These are phyloP conservation scores for Pouteria glomerata DNA, from an alignment of 148 eudicot species.

Conservation along the genomic window DNA sequence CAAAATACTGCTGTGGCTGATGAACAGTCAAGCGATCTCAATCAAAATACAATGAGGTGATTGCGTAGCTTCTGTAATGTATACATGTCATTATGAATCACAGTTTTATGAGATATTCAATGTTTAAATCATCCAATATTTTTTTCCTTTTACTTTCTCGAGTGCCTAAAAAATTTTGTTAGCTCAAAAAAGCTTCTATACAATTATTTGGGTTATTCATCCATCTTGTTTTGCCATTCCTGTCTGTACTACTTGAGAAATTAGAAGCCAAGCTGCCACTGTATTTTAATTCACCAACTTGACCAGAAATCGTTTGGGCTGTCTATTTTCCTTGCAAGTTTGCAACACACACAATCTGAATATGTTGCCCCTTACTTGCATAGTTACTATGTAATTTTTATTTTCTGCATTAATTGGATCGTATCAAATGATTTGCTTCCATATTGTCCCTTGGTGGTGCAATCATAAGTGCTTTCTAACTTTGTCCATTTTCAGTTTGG, in stretches of 20 bases:
- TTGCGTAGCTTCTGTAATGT: neutral
- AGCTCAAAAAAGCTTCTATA: neutral
- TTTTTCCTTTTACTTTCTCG: neutral
- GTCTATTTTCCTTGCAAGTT: neutral
- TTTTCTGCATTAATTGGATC: neutral
- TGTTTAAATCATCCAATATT: neutral
- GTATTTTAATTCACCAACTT: neutral
- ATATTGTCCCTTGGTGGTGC: neutral
- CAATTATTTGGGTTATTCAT: neutral
- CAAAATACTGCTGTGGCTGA: conserved; percentile 20
- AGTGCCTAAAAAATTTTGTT: neutral
- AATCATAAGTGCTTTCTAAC: neutral
- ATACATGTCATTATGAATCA: neutral
- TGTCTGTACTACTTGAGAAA: neutral
- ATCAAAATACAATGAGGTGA: conserved; percentile 29
- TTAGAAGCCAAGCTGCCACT: neutral
- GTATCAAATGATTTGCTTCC: neutral
- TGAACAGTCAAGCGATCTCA: conserved; percentile 26
- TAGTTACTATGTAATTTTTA: neutral
- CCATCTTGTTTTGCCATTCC: neutral
- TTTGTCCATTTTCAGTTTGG: neutral
- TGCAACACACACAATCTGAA: neutral
- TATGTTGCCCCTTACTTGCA: neutral
- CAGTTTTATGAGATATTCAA: neutral
- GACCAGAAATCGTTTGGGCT: neutral